Conservation (phyloP, 2,329 filamentous ascomycete species). For the Dothiorella sarmentorum region DNA sequence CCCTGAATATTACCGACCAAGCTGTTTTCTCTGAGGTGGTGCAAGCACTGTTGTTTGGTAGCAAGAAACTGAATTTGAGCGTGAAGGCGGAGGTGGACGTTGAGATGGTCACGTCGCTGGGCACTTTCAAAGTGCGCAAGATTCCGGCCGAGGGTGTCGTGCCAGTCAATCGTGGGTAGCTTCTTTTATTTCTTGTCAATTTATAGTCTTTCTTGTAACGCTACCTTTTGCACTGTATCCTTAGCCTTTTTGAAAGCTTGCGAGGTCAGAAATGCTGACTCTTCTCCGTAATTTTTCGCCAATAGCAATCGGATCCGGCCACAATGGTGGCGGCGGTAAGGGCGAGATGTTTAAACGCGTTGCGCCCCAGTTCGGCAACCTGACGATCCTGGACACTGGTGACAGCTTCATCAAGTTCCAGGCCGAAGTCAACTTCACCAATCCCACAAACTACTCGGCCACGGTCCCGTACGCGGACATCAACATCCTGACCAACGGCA, state of each 20-base stretch:
- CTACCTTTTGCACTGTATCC: conserved; percentile 4
- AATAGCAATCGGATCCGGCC: conserved; percentile 32
- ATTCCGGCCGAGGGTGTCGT: conserved; percentile 82
- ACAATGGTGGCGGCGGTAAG: conserved; percentile 20
- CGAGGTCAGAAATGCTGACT: conserved; percentile 29
- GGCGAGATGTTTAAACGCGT: conserved; percentile 50
- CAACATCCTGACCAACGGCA: conserved; percentile 69
- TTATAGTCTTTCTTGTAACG: conserved; percentile 2
- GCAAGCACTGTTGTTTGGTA: conserved; percentile 74
- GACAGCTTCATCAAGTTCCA: conserved; percentile 66
- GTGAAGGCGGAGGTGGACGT: conserved; percentile 81
- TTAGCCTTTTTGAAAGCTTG: conserved; percentile 17
- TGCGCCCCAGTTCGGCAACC: conserved; percentile 63
- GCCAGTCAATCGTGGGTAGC: conserved; percentile 87
- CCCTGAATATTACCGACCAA: conserved; percentile 76
- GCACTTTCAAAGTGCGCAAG: conserved; percentile 73
- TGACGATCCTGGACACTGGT: conserved; percentile 71
- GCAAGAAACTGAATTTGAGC: conserved; percentile 64
- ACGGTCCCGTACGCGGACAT: conserved; percentile 76
- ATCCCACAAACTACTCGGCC: conserved; percentile 84
- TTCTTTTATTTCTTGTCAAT: conserved; percentile 39
- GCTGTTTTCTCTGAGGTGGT: conserved; percentile 77
- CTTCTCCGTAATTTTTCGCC: conserved; percentile 13
- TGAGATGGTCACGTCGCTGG: conserved; percentile 75
- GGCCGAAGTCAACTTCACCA: conserved; percentile 77